Evolutionary conservation across 1,139 yeast species (phyloP).

Genomic region (Saccharomyces hybrid): DNA sequence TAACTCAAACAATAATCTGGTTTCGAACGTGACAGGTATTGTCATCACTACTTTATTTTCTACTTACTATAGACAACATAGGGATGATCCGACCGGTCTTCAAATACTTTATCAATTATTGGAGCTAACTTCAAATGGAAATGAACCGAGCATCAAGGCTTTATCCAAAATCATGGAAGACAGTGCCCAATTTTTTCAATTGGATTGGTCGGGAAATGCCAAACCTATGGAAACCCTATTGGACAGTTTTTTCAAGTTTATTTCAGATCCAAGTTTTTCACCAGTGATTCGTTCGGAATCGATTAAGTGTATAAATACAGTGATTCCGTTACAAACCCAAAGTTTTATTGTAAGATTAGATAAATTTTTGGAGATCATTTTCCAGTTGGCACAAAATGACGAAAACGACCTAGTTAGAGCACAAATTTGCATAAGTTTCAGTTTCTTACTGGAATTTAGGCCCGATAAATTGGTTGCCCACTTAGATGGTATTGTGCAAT

Average conservation of each 20-base stretch:
- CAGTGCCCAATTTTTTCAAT: constrained; percentile 38
- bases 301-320: constrained; percentile 69
- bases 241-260: constrained; percentile 54
- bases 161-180: constrained; percentile 87
- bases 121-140: constrained; percentile 47
- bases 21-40: constrained; percentile 83
- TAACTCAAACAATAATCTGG: constrained; percentile 46
- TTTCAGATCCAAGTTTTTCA: constrained; percentile 37
- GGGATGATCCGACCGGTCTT: constrained; percentile 47
- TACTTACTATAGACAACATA: constrained; percentile 34
- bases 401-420: constrained; percentile 54
- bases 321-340: constrained; percentile 62
- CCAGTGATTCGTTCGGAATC: constrained; percentile 52
- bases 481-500: constrained; percentile 74
- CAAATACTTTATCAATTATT: constrained; percentile 60
- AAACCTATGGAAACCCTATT: constrained; percentile 61
- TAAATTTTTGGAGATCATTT: constrained; percentile 54
- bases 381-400: constrained; percentile 53
- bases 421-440: constrained; percentile 73
- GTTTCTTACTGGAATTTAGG: constrained; percentile 62
- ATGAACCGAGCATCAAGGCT: constrained; percentile 77
- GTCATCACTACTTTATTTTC: constrained; percentile 79
- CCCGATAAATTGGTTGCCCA: constrained; percentile 80
- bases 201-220: constrained; percentile 47
- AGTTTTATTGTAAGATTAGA: constrained; percentile 60